phyloP scores from a whole-genome alignment of 1,284 basidiomycete genomes.

The Pterulicium gracile region DNA sequence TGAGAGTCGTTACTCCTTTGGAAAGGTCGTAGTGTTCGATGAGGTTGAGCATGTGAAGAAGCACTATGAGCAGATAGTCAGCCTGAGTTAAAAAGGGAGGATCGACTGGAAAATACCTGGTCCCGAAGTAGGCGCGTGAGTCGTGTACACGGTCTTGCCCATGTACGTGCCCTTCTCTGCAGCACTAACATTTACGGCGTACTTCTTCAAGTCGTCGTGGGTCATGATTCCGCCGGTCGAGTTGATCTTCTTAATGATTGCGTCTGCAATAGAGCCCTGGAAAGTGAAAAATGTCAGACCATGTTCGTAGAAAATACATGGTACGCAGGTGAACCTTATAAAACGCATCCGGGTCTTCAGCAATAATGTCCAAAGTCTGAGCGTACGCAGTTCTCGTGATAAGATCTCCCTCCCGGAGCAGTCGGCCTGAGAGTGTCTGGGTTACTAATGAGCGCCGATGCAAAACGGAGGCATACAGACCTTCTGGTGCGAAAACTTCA shows the following conservation, averaged over 20 bases:
- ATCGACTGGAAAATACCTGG: constrained; percentile 31
- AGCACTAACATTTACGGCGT: constrained; percentile 58
- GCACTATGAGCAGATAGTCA: constrained; percentile 23
- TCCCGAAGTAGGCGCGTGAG: constrained; percentile 76
- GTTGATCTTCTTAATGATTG: constrained; percentile 57
- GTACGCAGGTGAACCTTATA: constrained; percentile 43
- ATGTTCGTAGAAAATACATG: constrained; percentile 12
- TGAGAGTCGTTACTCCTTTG: constrained; percentile 28
- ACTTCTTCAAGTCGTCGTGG: constrained; percentile 58
- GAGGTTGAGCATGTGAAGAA: constrained; percentile 75
- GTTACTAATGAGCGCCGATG: not conserved
- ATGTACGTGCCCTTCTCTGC: constrained; percentile 73
- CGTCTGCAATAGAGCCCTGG: constrained; percentile 66
- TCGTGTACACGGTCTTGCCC: constrained; percentile 74
- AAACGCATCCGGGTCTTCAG: constrained; percentile 63
- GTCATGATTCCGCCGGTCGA: constrained; percentile 73
- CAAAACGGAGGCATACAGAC: constrained; percentile 20
- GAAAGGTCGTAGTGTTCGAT: constrained; percentile 51
- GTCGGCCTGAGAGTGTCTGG: constrained; percentile 9
- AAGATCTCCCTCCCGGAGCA: constrained; percentile 66
- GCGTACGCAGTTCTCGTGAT: constrained; percentile 64
- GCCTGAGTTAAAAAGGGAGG: too few species aligned
- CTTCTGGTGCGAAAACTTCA: constrained; percentile 72
- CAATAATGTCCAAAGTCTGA: constrained; percentile 54
- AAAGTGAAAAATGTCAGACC: constrained; percentile 8